phyloP scores from a whole-genome alignment of 805 yeast genomes.

The Trichomonascus vanleenenianus region DNA sequence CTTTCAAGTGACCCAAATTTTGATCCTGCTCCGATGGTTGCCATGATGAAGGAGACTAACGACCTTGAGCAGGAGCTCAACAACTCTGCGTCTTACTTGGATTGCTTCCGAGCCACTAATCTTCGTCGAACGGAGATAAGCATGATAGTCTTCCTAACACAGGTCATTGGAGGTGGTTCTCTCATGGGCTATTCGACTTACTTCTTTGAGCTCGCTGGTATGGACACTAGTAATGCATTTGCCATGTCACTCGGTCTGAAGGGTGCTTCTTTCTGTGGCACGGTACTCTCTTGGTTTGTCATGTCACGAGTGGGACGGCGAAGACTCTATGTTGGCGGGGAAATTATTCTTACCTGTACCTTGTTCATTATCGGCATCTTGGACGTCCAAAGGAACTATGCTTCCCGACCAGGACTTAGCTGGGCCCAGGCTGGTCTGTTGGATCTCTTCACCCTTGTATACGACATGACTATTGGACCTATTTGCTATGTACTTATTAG shows the following conservation, averaged over 20 bases:
- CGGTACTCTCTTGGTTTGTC: slow-evolving; percentile 17
- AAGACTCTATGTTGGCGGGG: slow-evolving; percentile 13
- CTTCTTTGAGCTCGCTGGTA: slow-evolving; percentile 20
- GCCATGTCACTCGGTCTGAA: slow-evolving; percentile 40
- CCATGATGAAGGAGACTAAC: slow-evolving; percentile 39
- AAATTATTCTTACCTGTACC: slow-evolving; percentile 2
- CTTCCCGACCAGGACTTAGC: slow-evolving; percentile 12
- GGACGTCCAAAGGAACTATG: slow-evolving; percentile 1
- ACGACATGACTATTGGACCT: slow-evolving; percentile 39
- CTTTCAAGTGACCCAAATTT: slow-evolving; percentile 3
- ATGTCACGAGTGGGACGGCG: slow-evolving; percentile 7
- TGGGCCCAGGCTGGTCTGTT: slow-evolving; percentile 37
- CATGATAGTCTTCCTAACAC: slow-evolving; percentile 37
- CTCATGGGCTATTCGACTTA: slow-evolving; percentile 11
- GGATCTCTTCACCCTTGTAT: slow-evolving; percentile 36
- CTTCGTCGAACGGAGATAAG: slow-evolving; percentile 46
- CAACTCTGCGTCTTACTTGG: slow-evolving; percentile 20
- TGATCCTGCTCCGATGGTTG: slow-evolving; percentile 33
- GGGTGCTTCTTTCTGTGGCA: slow-evolving; percentile 39
- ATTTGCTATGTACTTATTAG: slow-evolving; percentile 34
- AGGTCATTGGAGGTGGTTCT: slow-evolving; percentile 22
- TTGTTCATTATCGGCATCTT: slow-evolving; percentile 14
- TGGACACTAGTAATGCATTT: slow-evolving; percentile 30
- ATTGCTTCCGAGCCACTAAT: slow-evolving; percentile 42
- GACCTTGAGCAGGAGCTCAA: slow-evolving; percentile 24